These are phyloP conservation scores for Spirogloea muscicola DNA, from an alignment of 139 green algal genomes.

Conservation along the genomic window DNA sequence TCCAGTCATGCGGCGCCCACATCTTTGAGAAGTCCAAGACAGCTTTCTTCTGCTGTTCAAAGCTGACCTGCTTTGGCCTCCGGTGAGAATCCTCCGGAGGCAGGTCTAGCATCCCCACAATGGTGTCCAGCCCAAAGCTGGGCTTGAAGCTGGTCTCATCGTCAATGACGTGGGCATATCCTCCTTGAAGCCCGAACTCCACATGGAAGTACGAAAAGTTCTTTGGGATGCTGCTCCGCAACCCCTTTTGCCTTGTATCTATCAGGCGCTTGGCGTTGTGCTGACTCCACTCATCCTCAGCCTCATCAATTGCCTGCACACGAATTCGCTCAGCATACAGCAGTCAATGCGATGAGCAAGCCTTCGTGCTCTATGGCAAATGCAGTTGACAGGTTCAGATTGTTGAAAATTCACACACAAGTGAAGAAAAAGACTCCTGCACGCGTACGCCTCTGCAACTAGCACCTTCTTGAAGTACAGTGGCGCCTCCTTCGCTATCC, in stretches of 20 bases:
- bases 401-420: too few relatives aligned
- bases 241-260: slow-evolving; percentile 75
- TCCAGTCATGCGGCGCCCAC: slow-evolving; percentile 85
- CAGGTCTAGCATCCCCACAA: slow-evolving; percentile 79
- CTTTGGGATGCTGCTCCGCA: slow-evolving; percentile 79
- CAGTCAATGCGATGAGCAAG: too few relatives aligned
- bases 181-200: slow-evolving; percentile 53
- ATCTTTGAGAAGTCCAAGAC: slow-evolving; percentile 68
- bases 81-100: slow-evolving; percentile 68
- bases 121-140: slow-evolving; percentile 63
- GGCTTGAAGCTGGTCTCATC: slow-evolving; percentile 78
- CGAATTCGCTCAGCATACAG: too few relatives aligned
- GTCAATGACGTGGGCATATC: slow-evolving; percentile 93
- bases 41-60: slow-evolving; percentile 59
- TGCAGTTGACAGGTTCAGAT: too few relatives aligned
- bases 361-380: too few relatives aligned
- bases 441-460: too few relatives aligned
- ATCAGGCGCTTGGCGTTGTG: slow-evolving; percentile 88
- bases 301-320: slow-evolving; percentile 72
- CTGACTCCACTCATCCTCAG: slow-evolving; percentile 85
- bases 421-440: too few relatives aligned
- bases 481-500: slow-evolving; percentile 47
- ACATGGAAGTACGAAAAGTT: slow-evolving; percentile 95
- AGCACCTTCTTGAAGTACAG: slow-evolving; percentile 67
- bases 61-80: slow-evolving; percentile 39